phyloP scores from a whole-genome alignment of 345 rosid genomes.

The Rubroshorea leprosula region DNA sequence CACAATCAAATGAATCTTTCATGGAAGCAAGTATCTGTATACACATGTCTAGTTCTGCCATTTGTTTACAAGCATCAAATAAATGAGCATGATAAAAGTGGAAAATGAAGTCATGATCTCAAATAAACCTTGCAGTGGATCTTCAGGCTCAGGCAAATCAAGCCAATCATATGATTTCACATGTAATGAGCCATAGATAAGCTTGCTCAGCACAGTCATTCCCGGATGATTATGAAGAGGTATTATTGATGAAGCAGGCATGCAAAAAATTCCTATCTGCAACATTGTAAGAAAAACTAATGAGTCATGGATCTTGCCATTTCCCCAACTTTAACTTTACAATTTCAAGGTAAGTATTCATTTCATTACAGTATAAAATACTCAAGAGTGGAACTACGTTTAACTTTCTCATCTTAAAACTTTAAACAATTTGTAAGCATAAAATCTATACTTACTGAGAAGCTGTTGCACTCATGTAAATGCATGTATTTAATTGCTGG shows the following conservation, averaged over 20 bases:
- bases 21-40: too few species aligned
- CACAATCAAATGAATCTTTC: neutral
- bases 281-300: constrained; percentile 15
- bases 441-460: constrained; percentile 60
- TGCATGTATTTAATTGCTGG: constrained; percentile 80
- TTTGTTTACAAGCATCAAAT: constrained; percentile 5
- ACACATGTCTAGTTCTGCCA: neutral
- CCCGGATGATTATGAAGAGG: constrained; percentile 98
- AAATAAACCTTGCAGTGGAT: constrained; percentile 58
- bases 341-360: neutral
- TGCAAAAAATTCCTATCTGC: constrained; percentile 95
- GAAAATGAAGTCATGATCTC: neutral
- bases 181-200: constrained; percentile 74
- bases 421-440: neutral
- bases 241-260: constrained; percentile 82
- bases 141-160: constrained; percentile 41
- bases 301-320: neutral
- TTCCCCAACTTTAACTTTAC: too few species aligned
- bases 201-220: constrained; percentile 92
- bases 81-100: neutral
- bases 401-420: neutral
- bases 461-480: constrained; percentile 84
- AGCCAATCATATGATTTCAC: constrained; percentile 91
- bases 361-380: too few species aligned
- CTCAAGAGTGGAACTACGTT: too few species aligned